Evolutionary conservation across 371 early-diverging fungal genomes (phyloP).

Genomic region (Mortierella sp.): DNA sequence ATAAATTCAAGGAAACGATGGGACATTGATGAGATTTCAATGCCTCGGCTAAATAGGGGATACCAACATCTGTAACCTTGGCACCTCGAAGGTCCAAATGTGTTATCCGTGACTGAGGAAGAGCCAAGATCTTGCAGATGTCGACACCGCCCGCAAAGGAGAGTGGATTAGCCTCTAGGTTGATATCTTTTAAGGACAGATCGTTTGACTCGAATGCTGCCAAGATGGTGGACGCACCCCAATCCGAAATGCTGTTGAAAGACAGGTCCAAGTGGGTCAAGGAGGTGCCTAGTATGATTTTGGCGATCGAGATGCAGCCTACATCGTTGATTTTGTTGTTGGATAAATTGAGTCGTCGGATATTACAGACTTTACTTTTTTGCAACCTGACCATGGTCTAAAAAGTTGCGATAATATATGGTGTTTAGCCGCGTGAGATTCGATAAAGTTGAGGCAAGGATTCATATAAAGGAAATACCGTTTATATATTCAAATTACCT

Average conservation of each 20-base stretch:
- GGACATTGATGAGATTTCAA: constrained; percentile 39
- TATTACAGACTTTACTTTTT: constrained; percentile 44
- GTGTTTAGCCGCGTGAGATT: background rate
- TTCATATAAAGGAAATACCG: background rate
- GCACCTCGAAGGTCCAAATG: constrained; percentile 45
- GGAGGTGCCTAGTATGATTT: constrained; percentile 32
- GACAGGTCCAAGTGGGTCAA: constrained; percentile 45
- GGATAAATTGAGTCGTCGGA: constrained; percentile 43
- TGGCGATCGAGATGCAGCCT: constrained; percentile 53
- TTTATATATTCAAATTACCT: constrained; percentile 26
- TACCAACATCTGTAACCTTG: constrained; percentile 55
- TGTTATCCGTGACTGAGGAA: constrained; percentile 36
- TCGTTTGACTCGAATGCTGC: constrained; percentile 47
- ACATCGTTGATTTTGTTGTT: constrained; percentile 54
- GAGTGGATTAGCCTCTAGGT: constrained; percentile 45
- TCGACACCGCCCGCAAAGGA: constrained; percentile 52
- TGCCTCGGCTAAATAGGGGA: constrained; percentile 53
- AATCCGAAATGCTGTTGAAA: constrained; percentile 52
- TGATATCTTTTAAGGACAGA: constrained; percentile 26
- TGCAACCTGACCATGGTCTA: constrained; percentile 44
- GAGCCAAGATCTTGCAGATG: constrained; percentile 46
- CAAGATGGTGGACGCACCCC: constrained; percentile 49
- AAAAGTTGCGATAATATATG: background rate
- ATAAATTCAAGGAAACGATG: constrained; percentile 37
- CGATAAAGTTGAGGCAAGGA: background rate